Percentiles rank a stretch among this genome's conserved stretches.
Evolutionary conservation across 1,284 basidiomycete species (phyloP).

Genomic region (Mycena sp.): DNA sequence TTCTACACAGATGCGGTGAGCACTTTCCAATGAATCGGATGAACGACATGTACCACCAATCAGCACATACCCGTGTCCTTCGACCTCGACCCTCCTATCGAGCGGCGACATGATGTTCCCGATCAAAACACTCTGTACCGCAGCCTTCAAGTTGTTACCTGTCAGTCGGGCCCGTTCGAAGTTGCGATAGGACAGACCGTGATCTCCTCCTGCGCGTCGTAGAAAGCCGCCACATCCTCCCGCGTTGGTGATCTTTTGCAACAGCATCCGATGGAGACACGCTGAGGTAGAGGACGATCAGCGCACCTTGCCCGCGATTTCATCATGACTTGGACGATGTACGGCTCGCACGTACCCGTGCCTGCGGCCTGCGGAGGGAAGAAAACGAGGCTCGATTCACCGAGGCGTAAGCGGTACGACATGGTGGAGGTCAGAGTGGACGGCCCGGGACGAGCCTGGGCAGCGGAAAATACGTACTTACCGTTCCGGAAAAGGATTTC

Average conservation of each 20-base stretch:
- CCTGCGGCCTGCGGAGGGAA: constrained; percentile 14
- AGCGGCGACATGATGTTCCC: constrained; percentile 12
- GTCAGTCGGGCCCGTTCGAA: background rate
- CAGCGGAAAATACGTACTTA: no score
- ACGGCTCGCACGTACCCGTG: background rate
- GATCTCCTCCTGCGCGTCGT: constrained; percentile 25
- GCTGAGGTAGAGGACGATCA: background rate
- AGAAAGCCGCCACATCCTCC: constrained; percentile 21
- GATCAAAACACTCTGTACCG: constrained; percentile 15
- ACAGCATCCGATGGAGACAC: background rate
- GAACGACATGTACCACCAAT: background rate
- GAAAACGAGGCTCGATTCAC: constrained; percentile 20
- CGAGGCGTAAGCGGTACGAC: constrained; percentile 12
- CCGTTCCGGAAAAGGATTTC: no score
- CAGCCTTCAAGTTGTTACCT: constrained; percentile 1
- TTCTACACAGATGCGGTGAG: background rate
- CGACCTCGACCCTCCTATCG: constrained; percentile 7
- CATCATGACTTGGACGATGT: constrained; percentile 25
- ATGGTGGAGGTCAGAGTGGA: no score
- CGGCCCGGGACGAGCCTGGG: no score
- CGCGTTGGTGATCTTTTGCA: constrained; percentile 13
- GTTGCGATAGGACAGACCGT: constrained; percentile 11
- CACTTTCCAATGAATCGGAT: background rate
- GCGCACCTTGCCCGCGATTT: constrained; percentile 1
- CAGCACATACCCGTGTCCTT: constrained; percentile 25